phyloP scores from a whole-genome alignment of 1,139 yeast genomes.

The Saccharomyces hybrid region DNA sequence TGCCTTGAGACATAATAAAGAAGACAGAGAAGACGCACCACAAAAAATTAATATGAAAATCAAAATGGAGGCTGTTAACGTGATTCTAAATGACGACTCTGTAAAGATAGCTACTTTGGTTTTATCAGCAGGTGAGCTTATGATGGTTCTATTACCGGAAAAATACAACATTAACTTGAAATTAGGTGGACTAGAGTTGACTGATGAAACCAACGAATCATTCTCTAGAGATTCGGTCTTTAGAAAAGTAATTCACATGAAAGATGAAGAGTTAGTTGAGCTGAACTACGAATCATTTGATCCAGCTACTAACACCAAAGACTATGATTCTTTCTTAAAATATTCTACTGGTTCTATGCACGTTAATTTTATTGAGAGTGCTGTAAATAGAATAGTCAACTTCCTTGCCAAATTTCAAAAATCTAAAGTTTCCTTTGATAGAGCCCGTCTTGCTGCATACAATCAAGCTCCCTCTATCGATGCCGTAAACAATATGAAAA shows the following conservation, averaged over 20 bases:
- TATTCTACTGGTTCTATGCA: slow-evolving; percentile 70
- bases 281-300: slow-evolving; percentile 78
- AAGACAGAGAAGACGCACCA: slow-evolving; percentile 51
- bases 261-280: slow-evolving; percentile 78
- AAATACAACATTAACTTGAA: slow-evolving; percentile 67
- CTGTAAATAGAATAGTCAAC: slow-evolving; percentile 58
- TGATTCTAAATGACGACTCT: slow-evolving; percentile 78
- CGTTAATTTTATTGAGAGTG: slow-evolving; percentile 72
- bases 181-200: slow-evolving; percentile 71
- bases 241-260: slow-evolving; percentile 66
- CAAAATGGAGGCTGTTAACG: slow-evolving; percentile 62
- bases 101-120: slow-evolving; percentile 71
- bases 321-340: slow-evolving; percentile 52
- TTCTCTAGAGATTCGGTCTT: slow-evolving; percentile 44
- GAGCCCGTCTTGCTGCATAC: slow-evolving; percentile 80
- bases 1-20: slow-evolving; percentile 56
- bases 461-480: slow-evolving; percentile 40
- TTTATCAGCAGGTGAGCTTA: slow-evolving; percentile 65
- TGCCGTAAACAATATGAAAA: slow-evolving; percentile 47
- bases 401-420: slow-evolving; percentile 68
- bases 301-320: slow-evolving; percentile 38
- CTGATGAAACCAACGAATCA: slow-evolving; percentile 67
- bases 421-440: slow-evolving; percentile 82
- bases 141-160: slow-evolving; percentile 64
- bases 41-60: slow-evolving; percentile 66